Conservation (phyloP, 192 early-diverging fungal genomes). For the Thamnidium elegans region DNA sequence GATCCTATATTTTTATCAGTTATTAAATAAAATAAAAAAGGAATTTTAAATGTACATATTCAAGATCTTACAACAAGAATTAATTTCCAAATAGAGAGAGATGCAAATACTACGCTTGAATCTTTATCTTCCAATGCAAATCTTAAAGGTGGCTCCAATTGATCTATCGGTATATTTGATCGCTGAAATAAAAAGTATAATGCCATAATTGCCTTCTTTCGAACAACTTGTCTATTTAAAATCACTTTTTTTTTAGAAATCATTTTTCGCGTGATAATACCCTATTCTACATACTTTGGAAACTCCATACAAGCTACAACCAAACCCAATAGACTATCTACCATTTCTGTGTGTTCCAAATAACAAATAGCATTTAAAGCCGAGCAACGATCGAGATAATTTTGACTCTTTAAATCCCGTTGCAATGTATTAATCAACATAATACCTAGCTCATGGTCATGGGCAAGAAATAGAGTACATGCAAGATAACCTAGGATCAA, state of each 20-base stretch:
- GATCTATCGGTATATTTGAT: slow-evolving; percentile 30
- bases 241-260: not conserved
- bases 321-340: slow-evolving; percentile 38
- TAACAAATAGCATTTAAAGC: slow-evolving; percentile 50
- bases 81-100: slow-evolving; percentile 38
- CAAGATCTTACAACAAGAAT: slow-evolving; percentile 7
- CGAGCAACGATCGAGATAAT: slow-evolving; percentile 45
- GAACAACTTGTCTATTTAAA: slow-evolving; percentile 41
- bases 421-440: slow-evolving; percentile 57
- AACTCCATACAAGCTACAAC: slow-evolving; percentile 38
- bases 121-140: slow-evolving; percentile 44
- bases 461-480: slow-evolving; percentile 44
- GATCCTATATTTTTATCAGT: slow-evolving; percentile 16
- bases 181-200: slow-evolving; percentile 38
- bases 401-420: slow-evolving; percentile 54
- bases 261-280: not conserved
- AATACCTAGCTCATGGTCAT: slow-evolving; percentile 49
- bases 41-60: too few relatives aligned
- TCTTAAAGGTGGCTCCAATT: slow-evolving; percentile 39
- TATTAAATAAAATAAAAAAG: not conserved
- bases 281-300: slow-evolving; percentile 47
- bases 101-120: slow-evolving; percentile 45
- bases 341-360: slow-evolving; percentile 44
- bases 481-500: slow-evolving; percentile 44
- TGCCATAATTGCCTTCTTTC: slow-evolving; percentile 49